Conservation (phyloP, 2,329 filamentous ascomycete species). For the Monilinia fructicola region DNA sequence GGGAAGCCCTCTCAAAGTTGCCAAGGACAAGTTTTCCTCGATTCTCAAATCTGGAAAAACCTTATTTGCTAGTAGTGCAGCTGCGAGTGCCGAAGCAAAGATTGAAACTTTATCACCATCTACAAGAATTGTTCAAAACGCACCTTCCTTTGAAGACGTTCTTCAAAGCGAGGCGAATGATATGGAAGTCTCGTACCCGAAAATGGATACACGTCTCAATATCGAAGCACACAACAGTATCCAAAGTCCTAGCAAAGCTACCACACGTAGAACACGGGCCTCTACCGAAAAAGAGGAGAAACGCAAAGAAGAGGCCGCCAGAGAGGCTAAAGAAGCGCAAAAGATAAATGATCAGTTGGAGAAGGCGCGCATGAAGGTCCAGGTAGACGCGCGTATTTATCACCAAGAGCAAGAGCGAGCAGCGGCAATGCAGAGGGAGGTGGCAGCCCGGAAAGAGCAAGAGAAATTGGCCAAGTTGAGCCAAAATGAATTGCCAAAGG, state of each 20-base stretch:
- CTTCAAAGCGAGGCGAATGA: slow-evolving; percentile 41
- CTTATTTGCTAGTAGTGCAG: slow-evolving; percentile 75
- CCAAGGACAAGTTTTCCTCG: slow-evolving; percentile 89
- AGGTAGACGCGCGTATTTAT: slow-evolving; percentile 63
- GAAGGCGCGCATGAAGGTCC: slow-evolving; percentile 67
- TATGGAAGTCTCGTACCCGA: slow-evolving; percentile 45
- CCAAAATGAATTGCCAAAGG: slow-evolving; percentile 44
- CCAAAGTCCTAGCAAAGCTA: slow-evolving; percentile 36
- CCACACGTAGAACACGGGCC: slow-evolving; percentile 51
- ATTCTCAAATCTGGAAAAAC: slow-evolving; percentile 86
- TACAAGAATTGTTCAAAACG: slow-evolving; percentile 48
- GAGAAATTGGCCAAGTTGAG: slow-evolving; percentile 44
- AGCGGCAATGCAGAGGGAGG: slow-evolving; percentile 53
- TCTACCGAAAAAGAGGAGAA: slow-evolving; percentile 63
- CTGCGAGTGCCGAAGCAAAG: slow-evolving; percentile 62
- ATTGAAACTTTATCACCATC: slow-evolving; percentile 55
- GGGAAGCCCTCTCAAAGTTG: slow-evolving; percentile 84
- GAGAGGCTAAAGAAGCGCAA: slow-evolving; percentile 61
- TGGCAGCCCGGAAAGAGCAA: slow-evolving; percentile 54
- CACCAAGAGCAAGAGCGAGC: slow-evolving; percentile 58
- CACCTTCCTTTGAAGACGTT: slow-evolving; percentile 49
- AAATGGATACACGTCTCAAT: slow-evolving; percentile 6
- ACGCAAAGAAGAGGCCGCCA: slow-evolving; percentile 59
- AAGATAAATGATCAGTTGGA: slow-evolving; percentile 62
- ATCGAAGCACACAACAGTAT: slow-evolving; percentile 13